Percentiles rank a stretch among this genome's conserved stretches.
Evolutionary conservation across 495 filamentous ascomycete species (phyloP).

Genomic region (Penicillium canescens): DNA sequence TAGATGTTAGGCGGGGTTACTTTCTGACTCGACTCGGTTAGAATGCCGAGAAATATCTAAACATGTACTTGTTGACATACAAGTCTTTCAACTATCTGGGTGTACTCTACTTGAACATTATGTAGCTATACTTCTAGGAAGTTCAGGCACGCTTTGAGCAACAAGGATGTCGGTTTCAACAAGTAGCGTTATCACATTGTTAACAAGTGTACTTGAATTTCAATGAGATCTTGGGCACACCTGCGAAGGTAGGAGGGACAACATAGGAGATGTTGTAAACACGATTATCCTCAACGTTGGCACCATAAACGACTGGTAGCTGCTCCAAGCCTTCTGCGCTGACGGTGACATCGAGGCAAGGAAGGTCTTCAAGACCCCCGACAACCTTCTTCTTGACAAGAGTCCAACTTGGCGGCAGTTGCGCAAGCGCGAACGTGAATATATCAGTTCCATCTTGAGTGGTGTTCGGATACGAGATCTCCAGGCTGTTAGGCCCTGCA

Average conservation of each 20-base stretch:
- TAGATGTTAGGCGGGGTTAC: not conserved
- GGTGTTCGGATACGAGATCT: conserved; percentile 28
- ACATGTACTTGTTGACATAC: no score
- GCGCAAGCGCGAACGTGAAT: conserved; percentile 26
- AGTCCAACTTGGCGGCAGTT: conserved; percentile 29
- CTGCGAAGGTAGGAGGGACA: conserved; percentile 21
- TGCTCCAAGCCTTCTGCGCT: conserved; percentile 19
- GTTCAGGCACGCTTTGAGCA: no score
- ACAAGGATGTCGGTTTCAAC: no score
- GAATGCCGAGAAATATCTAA: no score
- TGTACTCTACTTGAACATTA: no score
- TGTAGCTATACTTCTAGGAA: no score
- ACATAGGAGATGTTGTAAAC: conserved; percentile 32
- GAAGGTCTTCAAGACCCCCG: conserved; percentile 17
- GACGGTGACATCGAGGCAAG: conserved; percentile 24
- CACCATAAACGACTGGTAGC: conserved; percentile 23
- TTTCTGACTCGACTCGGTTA: no score
- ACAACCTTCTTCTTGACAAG: conserved; percentile 22
- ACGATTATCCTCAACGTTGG: conserved; percentile 23
- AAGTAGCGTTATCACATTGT: not conserved
- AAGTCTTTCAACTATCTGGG: no score
- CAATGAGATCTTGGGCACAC: conserved; percentile 22
- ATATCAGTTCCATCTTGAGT: conserved; percentile 29
- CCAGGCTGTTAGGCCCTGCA: conserved; percentile 19
- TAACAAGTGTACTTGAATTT: conserved; percentile 29